Evolutionary conservation across 148 eudicot genomes (phyloP), one percentile per base, ranked within the genome.

Genomic region (Fallopia convolvulus): DNA sequence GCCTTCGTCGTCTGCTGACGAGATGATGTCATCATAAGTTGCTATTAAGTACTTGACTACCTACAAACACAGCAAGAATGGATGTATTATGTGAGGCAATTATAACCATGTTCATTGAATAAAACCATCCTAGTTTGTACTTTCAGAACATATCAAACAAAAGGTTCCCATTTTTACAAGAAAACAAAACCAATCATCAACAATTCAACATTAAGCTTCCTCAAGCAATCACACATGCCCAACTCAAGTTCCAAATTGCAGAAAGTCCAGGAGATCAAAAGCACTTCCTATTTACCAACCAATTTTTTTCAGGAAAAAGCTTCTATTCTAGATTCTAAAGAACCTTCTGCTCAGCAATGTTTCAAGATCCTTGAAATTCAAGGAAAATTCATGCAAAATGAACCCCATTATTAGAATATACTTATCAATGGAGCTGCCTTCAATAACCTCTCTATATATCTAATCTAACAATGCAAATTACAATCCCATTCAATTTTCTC

Each of bases 1-100:
- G 79, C 99, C 99, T 23, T 84, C 81, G 74, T 90, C 87, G 87
- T 95, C 94, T 12, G 79, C 77, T 18, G 97, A 83, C 70, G 87
- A 76, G 83, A 90, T 85, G 77, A 93, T 83, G 55, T 86, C 33
- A 12, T 73, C 88, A 42, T 81, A 88, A 18, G 90, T 81, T 76
- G 86, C 53, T 79, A 89, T 63, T 66, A 95, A 86, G 82, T 91
- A 75, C 68, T 89, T 86, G 9, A 89, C 92, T 48, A 92, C 90
- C 98, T 94, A 81, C 80, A 85, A 61, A 36, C 1, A 17, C 21
- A 68, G 39, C 72, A 68, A 36, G 20, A 68, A 33, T 39, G 44
- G 46, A 33, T 17, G 11, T 4, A 52, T 52, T 15, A 68, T 13
- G 15, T 60, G 21, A 21, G 33, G 68, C 21, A 9, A 60, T 61